These are phyloP conservation scores for Dichotomopilus funicola DNA, from an alignment of 2,329 filamentous ascomycete genomes.

Conservation along the genomic window DNA sequence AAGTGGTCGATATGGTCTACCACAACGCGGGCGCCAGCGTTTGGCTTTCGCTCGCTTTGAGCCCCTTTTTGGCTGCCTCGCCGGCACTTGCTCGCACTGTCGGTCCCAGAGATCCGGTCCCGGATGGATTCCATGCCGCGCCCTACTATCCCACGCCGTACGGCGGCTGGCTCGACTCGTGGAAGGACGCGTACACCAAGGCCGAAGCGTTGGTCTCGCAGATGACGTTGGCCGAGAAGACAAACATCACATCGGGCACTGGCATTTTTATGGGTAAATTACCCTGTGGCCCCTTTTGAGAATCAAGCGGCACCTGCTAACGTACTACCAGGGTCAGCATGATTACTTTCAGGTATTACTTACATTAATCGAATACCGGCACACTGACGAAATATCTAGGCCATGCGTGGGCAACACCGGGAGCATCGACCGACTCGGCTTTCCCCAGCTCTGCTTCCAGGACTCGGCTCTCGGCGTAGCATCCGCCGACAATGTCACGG, in stretches of 20 bases:
- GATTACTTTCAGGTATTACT: not conserved
- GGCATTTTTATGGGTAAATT: conserved; percentile 61
- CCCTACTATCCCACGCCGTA: conserved; percentile 69
- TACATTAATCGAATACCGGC: not conserved
- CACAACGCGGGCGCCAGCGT: conserved; percentile 1
- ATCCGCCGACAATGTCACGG: conserved; percentile 67
- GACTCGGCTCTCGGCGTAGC: conserved; percentile 67
- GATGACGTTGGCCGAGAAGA: conserved; percentile 77
- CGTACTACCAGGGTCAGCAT: conserved; percentile 18
- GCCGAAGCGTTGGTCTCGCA: conserved; percentile 61
- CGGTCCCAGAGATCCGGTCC: conserved; percentile 26
- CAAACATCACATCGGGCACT: conserved; percentile 66
- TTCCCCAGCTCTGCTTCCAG: conserved; percentile 65
- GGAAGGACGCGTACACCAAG: conserved; percentile 64
- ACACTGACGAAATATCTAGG: conserved; percentile 27
- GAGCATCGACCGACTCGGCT: conserved; percentile 61
- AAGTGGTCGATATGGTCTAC: conserved; percentile 17
- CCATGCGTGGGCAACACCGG: conserved; percentile 73
- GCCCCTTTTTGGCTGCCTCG: conserved; percentile 16
- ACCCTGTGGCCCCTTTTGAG: not conserved
- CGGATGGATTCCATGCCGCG: conserved; percentile 37
- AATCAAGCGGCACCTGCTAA: not conserved
- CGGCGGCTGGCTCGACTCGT: conserved; percentile 63
- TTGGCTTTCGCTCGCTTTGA: conserved; percentile 14
- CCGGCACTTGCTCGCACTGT: conserved; percentile 21